Percentiles rank a stretch among this genome's conserved stretches.
Conservation (phyloP, 805 yeast species). For the Candida manassasensis region DNA sequence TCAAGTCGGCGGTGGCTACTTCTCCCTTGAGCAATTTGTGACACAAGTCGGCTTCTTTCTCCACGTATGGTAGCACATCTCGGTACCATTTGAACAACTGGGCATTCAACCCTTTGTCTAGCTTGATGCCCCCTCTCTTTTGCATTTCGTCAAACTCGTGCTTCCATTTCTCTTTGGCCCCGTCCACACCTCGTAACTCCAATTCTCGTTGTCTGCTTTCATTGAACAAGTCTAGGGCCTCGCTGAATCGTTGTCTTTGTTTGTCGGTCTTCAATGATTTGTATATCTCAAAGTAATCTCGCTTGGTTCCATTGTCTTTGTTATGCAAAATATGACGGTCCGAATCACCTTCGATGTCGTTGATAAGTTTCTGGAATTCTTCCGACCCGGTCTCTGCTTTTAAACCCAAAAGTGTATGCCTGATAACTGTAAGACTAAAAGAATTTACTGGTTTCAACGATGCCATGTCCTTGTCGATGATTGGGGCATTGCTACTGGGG, state of each 20-base stretch:
- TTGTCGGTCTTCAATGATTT: constrained; percentile 44
- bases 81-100: constrained; percentile 82
- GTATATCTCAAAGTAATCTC: constrained; percentile 68
- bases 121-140: constrained; percentile 51
- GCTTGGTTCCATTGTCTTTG: constrained; percentile 32
- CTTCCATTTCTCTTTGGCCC: constrained; percentile 87
- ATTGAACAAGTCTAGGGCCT: constrained; percentile 64
- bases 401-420: constrained; percentile 59
- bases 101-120: constrained; percentile 61
- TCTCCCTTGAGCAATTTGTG: constrained; percentile 36
- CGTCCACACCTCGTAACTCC: constrained; percentile 76
- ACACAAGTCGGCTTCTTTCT: constrained; percentile 60
- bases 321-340: constrained; percentile 24
- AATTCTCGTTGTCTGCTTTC: constrained; percentile 69
- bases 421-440: constrained; percentile 70
- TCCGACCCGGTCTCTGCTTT: constrained; percentile 19
- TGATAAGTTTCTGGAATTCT: constrained; percentile 21
- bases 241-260: constrained; percentile 50
- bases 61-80: constrained; percentile 64
- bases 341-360: constrained; percentile 24
- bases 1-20: constrained; percentile 11
- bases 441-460: constrained; percentile 65
- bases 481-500: constrained; percentile 16
- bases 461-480: constrained; percentile 52
- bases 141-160: constrained; percentile 67